Percentiles rank a stretch among this genome's conserved stretches.
Conservation (phyloP, 78 protist genomes). For the Speleostelium caveatum region DNA sequence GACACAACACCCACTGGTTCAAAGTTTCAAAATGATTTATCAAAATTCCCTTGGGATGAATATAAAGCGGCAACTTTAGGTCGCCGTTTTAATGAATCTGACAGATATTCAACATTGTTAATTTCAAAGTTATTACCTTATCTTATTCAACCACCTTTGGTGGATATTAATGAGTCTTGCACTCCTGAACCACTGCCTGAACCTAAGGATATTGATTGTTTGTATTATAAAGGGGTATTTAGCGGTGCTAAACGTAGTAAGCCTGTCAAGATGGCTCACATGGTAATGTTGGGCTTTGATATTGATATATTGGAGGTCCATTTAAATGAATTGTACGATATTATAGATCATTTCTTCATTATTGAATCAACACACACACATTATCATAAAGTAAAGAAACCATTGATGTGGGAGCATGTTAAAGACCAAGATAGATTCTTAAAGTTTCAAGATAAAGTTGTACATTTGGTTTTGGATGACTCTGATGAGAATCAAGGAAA, state of each 20-base stretch:
- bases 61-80: background rate
- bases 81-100: background rate
- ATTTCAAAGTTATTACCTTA: background rate
- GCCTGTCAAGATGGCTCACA: background rate
- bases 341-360: slow-evolving; percentile 11
- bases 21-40: slow-evolving; percentile 3
- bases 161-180: background rate
- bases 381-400: slow-evolving; percentile 14
- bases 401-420: slow-evolving; percentile 22
- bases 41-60: slow-evolving; percentile 2
- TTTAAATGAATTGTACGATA: slow-evolving; percentile 15
- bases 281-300: slow-evolving; percentile 11
- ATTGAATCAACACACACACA: slow-evolving; percentile 3
- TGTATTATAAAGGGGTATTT: background rate
- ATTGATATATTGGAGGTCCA: slow-evolving; percentile 14
- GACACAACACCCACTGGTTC: background rate
- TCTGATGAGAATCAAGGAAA: too few species aligned
- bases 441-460: slow-evolving; percentile 3
- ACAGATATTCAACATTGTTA: background rate
- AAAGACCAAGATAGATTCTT: slow-evolving; percentile 5
- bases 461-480: background rate
- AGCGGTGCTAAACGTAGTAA: background rate
- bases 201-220: background rate
- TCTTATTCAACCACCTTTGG: background rate
- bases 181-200: background rate